A percentile compares a stretch with the other conserved stretches of the same genome.
phyloP scores from a whole-genome alignment of 2,329 filamentous ascomycete genomes.

The Mycosphaerelloides madeirae region DNA sequence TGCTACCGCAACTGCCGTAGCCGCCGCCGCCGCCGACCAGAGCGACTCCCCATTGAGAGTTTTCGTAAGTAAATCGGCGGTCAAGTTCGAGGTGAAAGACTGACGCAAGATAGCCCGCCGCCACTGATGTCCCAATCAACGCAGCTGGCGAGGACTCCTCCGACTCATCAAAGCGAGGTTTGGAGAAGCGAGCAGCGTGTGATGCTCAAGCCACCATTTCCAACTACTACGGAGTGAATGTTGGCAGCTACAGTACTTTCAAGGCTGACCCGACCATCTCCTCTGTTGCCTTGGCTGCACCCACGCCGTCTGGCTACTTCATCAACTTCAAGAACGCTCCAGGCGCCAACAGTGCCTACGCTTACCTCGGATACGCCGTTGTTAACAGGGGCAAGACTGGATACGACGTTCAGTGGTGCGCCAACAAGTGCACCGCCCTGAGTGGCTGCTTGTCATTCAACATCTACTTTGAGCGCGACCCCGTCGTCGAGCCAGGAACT shows the following conservation, averaged over 20 bases:
- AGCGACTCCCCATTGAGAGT: neutral
- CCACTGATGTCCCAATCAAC: neutral
- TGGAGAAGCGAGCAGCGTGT: neutral
- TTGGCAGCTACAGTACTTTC: neutral
- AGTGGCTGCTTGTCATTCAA: slow-evolving; percentile 18
- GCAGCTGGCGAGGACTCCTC: neutral
- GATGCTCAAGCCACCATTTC: neutral
- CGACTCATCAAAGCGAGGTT: neutral
- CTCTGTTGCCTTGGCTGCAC: slow-evolving; percentile 2
- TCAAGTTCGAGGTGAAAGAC: neutral
- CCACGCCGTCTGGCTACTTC: slow-evolving; percentile 8
- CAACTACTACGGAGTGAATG: neutral
- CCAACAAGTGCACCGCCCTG: slow-evolving; percentile 12
- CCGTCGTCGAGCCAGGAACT: slow-evolving; percentile 27
- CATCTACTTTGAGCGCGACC: slow-evolving; percentile 31
- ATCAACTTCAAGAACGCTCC: slow-evolving; percentile 9
- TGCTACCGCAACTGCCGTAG: neutral
- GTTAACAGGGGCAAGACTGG: slow-evolving; percentile 5
- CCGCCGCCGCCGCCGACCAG: neutral
- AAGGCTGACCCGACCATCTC: neutral
- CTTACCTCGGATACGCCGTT: slow-evolving; percentile 4
- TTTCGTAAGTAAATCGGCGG: neutral
- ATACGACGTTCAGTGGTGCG: slow-evolving; percentile 16
- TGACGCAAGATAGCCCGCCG: neutral
- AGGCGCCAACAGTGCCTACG: slow-evolving; percentile 6